These are phyloP conservation scores for Arthromyces matolae DNA, from an alignment of 768 basidiomycete species.

Conservation along the genomic window DNA sequence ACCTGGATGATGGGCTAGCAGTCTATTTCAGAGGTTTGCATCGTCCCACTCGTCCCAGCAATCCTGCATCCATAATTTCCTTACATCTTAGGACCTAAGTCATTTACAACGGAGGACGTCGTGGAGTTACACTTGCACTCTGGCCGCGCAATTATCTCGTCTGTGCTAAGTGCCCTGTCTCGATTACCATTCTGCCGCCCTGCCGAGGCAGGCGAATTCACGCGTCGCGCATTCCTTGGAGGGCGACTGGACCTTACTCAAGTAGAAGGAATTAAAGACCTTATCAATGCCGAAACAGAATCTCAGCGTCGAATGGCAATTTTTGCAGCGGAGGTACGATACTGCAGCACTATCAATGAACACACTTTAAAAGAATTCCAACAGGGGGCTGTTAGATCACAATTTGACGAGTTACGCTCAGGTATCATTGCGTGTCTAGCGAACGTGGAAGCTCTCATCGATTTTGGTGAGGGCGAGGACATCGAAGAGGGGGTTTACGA, in stretches of 20 bases:
- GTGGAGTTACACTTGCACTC: slow-evolving; percentile 88
- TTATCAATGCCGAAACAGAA: slow-evolving; percentile 88
- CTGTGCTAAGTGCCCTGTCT: slow-evolving; percentile 63
- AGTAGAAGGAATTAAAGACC: slow-evolving; percentile 83
- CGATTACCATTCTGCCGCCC: slow-evolving; percentile 63
- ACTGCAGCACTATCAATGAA: background rate
- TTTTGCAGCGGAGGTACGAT: slow-evolving; percentile 60
- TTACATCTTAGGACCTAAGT: slow-evolving; percentile 54
- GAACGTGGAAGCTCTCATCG: slow-evolving; percentile 83
- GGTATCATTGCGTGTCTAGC: slow-evolving; percentile 73
- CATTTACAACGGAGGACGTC: slow-evolving; percentile 81
- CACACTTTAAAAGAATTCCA: slow-evolving; percentile 9
- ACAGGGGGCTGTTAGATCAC: slow-evolving; percentile 60
- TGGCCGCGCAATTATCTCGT: slow-evolving; percentile 72
- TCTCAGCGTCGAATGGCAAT: slow-evolving; percentile 73
- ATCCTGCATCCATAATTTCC: background rate
- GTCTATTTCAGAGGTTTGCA: slow-evolving; percentile 75
- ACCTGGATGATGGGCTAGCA: slow-evolving; percentile 76
- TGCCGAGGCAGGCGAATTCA: slow-evolving; percentile 88
- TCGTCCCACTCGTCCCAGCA: background rate
- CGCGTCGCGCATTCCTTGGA: slow-evolving; percentile 74
- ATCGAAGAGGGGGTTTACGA: slow-evolving; percentile 80
- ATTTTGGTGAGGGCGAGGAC: slow-evolving; percentile 91
- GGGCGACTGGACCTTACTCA: slow-evolving; percentile 85
- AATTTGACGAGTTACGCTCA: slow-evolving; percentile 60